Percentiles rank a stretch among this genome's conserved stretches.
These are phyloP conservation scores for Paramyrothecium sp. DNA, from an alignment of 2,329 filamentous ascomycete species.

Conservation along the genomic window DNA sequence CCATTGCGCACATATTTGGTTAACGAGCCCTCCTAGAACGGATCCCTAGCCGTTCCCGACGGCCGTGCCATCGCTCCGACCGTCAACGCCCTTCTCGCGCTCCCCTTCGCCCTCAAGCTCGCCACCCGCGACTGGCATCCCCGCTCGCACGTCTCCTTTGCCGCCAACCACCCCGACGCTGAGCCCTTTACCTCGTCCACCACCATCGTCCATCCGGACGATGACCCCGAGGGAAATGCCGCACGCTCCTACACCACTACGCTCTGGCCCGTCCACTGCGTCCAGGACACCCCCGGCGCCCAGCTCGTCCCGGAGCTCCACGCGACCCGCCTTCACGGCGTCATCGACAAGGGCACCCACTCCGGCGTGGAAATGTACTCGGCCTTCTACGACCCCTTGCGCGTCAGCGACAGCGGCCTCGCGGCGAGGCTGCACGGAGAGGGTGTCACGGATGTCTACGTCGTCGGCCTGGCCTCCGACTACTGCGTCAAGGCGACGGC, in stretches of 20 bases:
- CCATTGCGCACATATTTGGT: not conserved
- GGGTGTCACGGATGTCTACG: conserved; percentile 74
- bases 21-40: conserved; percentile 56
- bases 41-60: conserved; percentile 76
- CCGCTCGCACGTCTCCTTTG: conserved; percentile 80
- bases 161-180: conserved; percentile 69
- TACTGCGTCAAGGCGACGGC: conserved; percentile 87
- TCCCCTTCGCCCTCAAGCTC: conserved; percentile 71
- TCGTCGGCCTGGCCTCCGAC: conserved; percentile 84
- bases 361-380: conserved; percentile 87
- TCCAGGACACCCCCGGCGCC: conserved; percentile 71
- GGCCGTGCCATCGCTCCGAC: conserved; percentile 68
- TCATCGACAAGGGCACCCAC: conserved; percentile 78
- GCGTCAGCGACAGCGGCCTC: conserved; percentile 63
- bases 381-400: conserved; percentile 82
- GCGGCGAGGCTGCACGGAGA: conserved; percentile 52
- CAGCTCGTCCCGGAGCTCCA: conserved; percentile 73
- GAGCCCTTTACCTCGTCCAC: conserved; percentile 64
- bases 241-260: conserved; percentile 62
- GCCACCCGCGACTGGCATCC: conserved; percentile 96
- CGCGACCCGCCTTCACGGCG: conserved; percentile 52
- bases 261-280: conserved; percentile 90
- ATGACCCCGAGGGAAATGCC: no score
- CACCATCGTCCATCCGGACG: conserved; percentile 65
- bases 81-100: conserved; percentile 72